Evolutionary conservation across 352 stramenopile species (phyloP).

Genomic region (Phytophthora constricta): DNA sequence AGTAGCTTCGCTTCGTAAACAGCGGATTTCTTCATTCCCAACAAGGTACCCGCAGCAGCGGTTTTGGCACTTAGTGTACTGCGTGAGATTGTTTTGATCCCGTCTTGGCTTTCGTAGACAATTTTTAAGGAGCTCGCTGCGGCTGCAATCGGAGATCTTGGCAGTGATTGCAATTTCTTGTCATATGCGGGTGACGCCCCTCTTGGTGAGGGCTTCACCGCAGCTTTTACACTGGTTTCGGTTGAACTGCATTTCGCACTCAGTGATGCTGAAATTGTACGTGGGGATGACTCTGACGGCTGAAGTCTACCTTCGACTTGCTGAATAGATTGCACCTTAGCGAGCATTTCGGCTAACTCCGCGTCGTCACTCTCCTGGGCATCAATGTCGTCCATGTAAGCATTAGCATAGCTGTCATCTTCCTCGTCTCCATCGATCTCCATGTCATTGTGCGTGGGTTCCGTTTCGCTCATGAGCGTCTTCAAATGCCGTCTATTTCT

Average conservation of each 20-base stretch:
- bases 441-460: constrained; percentile 28
- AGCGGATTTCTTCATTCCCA: constrained; percentile 59
- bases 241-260: constrained; percentile 16
- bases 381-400: constrained; percentile 53
- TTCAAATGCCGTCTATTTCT: constrained; percentile 29
- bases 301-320: constrained; percentile 45
- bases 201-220: constrained; percentile 5
- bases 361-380: constrained; percentile 52
- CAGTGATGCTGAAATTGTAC: constrained; percentile 9
- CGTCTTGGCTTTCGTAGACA: constrained; percentile 50
- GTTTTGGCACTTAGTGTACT: constrained; percentile 26
- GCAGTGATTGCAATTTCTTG: constrained; percentile 24
- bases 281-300: constrained; percentile 15
- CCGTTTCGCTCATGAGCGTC: constrained; percentile 29
- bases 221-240: constrained; percentile 2
- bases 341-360: constrained; percentile 75
- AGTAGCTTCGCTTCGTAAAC: constrained; percentile 70
- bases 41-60: constrained; percentile 40
- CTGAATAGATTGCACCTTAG: constrained; percentile 77
- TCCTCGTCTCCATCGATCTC: constrained; percentile 32
- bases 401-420: constrained; percentile 47
- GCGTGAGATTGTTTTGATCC: constrained; percentile 69
- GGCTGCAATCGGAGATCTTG: constrained; percentile 24
- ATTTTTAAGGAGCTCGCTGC: not conserved
- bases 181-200: constrained; percentile 1